Percentiles rank a stretch among this genome's conserved stretches.
Evolutionary conservation across 805 yeast genomes (phyloP).

Genomic region (Kurtzmaniella cleridarum): DNA sequence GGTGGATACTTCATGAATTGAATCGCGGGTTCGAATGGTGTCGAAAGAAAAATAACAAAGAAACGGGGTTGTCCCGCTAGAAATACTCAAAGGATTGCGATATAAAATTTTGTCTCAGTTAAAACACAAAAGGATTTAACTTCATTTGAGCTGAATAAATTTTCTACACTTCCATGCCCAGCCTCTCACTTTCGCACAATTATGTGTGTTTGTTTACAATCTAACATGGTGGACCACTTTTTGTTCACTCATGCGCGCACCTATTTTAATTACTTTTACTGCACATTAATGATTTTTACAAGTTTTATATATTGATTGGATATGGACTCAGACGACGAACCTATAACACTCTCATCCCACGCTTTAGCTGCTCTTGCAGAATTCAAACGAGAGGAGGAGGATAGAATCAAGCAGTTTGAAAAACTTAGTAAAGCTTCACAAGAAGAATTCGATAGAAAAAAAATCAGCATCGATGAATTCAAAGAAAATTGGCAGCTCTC

Average conservation of each 20-base stretch:
- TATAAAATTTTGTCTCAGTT: too few species aligned
- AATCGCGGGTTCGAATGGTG: not conserved
- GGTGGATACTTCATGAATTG: constrained; percentile 16
- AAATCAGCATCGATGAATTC: constrained; percentile 62
- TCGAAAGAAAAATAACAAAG: not conserved
- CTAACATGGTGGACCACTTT: not conserved
- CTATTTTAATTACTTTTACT: not conserved
- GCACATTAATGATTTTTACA: not conserved
- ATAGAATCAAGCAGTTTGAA: constrained; percentile 51
- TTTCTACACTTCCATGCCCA: too few species aligned
- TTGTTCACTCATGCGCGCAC: not conserved
- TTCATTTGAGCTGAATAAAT: too few species aligned
- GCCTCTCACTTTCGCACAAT: not conserved
- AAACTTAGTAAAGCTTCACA: constrained; percentile 54
- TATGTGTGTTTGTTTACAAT: too few species aligned
- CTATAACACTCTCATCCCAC: constrained; percentile 41
- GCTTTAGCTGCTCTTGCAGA: constrained; percentile 56
- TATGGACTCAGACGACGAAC: constrained; percentile 39
- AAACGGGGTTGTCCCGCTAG: too few species aligned
- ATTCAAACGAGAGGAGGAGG: constrained; percentile 60
- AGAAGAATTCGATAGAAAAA: constrained; percentile 34
- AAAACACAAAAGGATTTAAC: too few species aligned
- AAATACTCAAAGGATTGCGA: too few species aligned
- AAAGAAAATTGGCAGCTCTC: constrained; percentile 93
- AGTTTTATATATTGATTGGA: not conserved